These are phyloP conservation scores for Alisma plantagoaquatica DNA, from an alignment of 106 monocot species.

Conservation along the genomic window DNA sequence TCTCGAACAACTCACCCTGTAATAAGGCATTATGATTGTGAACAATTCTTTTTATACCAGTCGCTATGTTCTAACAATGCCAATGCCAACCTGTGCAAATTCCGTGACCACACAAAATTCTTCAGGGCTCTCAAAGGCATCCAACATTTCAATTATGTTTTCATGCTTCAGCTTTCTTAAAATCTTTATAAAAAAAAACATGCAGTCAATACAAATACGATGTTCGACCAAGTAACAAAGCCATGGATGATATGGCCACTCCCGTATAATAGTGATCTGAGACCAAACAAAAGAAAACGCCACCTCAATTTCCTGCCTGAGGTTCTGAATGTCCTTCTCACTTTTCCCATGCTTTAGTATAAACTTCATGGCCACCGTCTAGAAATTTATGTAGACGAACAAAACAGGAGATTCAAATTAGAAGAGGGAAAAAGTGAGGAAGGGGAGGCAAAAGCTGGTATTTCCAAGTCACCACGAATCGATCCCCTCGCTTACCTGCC, in stretches of 20 bases:
- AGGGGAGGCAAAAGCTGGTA: too few relatives aligned
- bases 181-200: constrained; percentile 30
- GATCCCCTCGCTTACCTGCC: constrained; percentile 53
- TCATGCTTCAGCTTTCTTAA: constrained; percentile 91
- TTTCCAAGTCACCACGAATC: too few relatives aligned
- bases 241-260: too few relatives aligned
- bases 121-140: constrained; percentile 90
- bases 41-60: too few relatives aligned
- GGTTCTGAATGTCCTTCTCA: constrained; percentile 88
- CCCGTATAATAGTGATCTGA: too few relatives aligned
- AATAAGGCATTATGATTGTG: neutral
- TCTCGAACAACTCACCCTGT: constrained; percentile 94
- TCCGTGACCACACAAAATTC: constrained; percentile 99
- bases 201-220: too few relatives aligned
- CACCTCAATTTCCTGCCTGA: constrained; percentile 98
- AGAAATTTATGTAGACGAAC: too few relatives aligned
- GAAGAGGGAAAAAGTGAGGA: constrained; percentile 1
- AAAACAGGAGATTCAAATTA: neutral
- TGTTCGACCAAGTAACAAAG: too few relatives aligned
- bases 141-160: constrained; percentile 97
- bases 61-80: too few relatives aligned
- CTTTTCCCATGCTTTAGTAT: constrained; percentile 95
- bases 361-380: constrained; percentile 97
- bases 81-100: constrained; percentile 99
- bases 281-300: neutral